phyloP scores from a whole-genome alignment of 2,329 filamentous ascomycete species.

The Aschersonia sp. region DNA sequence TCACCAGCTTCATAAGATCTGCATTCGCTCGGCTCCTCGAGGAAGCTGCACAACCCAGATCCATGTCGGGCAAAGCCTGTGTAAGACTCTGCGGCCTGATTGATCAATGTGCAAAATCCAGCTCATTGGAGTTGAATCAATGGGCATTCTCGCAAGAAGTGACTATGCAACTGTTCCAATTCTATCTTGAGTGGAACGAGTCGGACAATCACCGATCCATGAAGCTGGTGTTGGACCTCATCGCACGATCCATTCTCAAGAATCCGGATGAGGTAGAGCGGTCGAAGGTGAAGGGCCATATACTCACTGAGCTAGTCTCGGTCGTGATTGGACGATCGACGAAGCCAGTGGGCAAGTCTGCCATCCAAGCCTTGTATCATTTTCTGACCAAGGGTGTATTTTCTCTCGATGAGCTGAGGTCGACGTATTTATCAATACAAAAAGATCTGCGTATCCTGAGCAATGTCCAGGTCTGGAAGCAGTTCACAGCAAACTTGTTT shows the following conservation, averaged over 20 bases:
- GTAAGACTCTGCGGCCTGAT: constrained; percentile 47
- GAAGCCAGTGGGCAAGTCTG: constrained; percentile 53
- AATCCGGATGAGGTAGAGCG: constrained; percentile 30
- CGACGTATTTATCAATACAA: constrained; percentile 26
- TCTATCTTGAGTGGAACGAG: constrained; percentile 54
- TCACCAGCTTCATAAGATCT: constrained; percentile 16
- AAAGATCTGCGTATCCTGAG: constrained; percentile 8
- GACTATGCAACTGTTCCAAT: constrained; percentile 38
- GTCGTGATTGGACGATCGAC: constrained; percentile 46
- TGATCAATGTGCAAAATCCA: constrained; percentile 41
- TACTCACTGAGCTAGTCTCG: constrained; percentile 38
- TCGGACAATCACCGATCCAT: constrained; percentile 50
- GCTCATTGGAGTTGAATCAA: constrained; percentile 21
- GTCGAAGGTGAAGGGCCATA: constrained; percentile 23
- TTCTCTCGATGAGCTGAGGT: constrained; percentile 27
- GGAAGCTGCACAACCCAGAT: constrained; percentile 36
- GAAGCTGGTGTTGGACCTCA: constrained; percentile 45
- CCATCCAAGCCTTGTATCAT: constrained; percentile 51
- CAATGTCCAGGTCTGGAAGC: constrained; percentile 29
- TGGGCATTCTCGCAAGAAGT: constrained; percentile 39
- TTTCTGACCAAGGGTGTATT: constrained; percentile 48
- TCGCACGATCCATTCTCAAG: constrained; percentile 33
- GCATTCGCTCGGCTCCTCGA: constrained; percentile 33
- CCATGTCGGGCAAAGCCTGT: constrained; percentile 40
- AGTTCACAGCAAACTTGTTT: constrained; percentile 32